These are phyloP conservation scores for Xylaria cubensis DNA, from an alignment of 495 filamentous ascomycete genomes.

Conservation along the genomic window DNA sequence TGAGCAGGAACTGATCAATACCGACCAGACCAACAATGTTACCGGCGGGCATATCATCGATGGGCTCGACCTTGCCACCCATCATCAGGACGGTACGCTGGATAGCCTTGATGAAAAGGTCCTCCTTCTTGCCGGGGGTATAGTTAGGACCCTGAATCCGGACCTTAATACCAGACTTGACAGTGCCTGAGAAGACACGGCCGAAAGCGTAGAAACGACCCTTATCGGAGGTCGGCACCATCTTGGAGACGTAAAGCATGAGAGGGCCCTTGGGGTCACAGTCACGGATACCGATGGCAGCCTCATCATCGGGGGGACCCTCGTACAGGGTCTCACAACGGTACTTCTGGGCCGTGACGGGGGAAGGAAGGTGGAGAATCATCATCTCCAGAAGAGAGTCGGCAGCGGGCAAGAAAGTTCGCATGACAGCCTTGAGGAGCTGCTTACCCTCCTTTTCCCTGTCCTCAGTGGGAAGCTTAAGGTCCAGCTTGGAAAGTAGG, in stretches of 20 bases:
- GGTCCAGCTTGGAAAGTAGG: constrained; percentile 88
- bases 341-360: constrained; percentile 95
- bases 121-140: constrained; percentile 95
- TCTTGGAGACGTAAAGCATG: constrained; percentile 99
- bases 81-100: constrained; percentile 99
- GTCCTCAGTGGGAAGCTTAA: constrained; percentile 86
- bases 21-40: constrained; percentile 99
- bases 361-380: constrained; percentile 97
- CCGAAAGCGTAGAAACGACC: constrained; percentile 99
- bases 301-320: constrained; percentile 91
- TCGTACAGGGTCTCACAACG: constrained; percentile 99
- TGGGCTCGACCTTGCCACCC: constrained; percentile 98
- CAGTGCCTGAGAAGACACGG: constrained; percentile 99
- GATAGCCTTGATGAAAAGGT: constrained; percentile 99
- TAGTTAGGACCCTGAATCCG: constrained; percentile 99
- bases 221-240: constrained; percentile 99
- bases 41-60: constrained; percentile 98
- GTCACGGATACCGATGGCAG: constrained; percentile 93
- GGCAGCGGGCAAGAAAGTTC: constrained; percentile 96
- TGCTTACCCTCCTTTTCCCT: constrained; percentile 94
- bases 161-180: constrained; percentile 97
- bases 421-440: constrained; percentile 96
- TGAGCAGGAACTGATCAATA: constrained; percentile 99
- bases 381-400: constrained; percentile 99
- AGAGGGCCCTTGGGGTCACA: constrained; percentile 97